Evolutionary conservation across 2,329 filamentous ascomycete genomes (phyloP).

Genomic region (Apiospora kogelbergensis): DNA sequence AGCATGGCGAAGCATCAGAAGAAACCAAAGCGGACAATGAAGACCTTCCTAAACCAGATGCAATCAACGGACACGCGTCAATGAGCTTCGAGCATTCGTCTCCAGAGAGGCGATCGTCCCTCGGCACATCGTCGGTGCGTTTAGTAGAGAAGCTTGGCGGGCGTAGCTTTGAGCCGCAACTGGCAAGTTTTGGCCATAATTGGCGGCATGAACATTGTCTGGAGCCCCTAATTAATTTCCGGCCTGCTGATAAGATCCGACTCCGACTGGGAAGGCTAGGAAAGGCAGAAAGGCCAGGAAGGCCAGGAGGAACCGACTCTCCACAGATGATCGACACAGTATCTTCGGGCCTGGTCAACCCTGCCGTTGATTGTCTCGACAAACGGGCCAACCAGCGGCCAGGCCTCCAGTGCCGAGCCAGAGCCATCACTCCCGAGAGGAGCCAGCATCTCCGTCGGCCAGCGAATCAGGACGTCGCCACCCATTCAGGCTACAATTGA

Average conservation of each 20-base stretch:
- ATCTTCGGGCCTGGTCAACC: not conserved
- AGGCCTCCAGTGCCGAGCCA: conserved; percentile 1
- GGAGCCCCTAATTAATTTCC: conserved; percentile 7
- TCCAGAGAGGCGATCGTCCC: not conserved
- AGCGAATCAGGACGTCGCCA: not conserved
- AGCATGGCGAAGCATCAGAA: not conserved
- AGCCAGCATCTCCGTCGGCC: not conserved
- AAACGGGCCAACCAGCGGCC: not conserved
- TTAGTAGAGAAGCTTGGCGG: not conserved
- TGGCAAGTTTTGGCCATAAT: not conserved
- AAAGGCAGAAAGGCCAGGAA: too few relatives aligned
- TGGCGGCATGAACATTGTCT: not conserved
- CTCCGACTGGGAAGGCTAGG: not conserved
- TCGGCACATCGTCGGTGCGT: not conserved
- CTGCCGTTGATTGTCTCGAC: not conserved
- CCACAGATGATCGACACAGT: conserved; percentile 1
- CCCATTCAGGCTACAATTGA: conserved; percentile 2
- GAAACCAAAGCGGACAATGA: not conserved
- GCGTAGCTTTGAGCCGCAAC: not conserved
- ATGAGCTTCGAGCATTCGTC: not conserved
- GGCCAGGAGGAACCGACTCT: not conserved
- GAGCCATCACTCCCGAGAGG: not conserved
- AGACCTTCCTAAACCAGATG: conserved; percentile 1
- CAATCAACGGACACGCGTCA: not conserved
- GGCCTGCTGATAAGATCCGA: not conserved